Evolutionary conservation across 805 yeast genomes (phyloP), one percentile per base, ranked within the genome.

Genomic region (Isabelozyma gotoi): DNA sequence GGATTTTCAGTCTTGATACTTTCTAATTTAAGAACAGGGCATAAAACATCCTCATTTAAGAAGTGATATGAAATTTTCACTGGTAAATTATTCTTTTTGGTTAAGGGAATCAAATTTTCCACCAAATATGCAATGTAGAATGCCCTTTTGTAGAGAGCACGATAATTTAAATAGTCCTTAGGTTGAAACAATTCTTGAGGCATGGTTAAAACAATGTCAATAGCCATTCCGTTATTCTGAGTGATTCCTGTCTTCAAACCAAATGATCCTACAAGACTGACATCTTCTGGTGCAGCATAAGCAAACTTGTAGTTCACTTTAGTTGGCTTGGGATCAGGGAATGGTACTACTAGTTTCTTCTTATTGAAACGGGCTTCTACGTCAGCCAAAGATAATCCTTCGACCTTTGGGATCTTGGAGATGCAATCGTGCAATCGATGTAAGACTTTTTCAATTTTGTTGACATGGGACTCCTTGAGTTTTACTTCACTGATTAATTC

Each of bases 111-210:
- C 49, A 91, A 68, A 42, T 81, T 74, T 38, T 83, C 82, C 1
- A 95, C 85, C 45, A 94, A 57, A 57, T 81, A 85, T 1, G 96
- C 92, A 43, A 90, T 53, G 57, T 90, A 94, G 52, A 88, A 92
- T 7, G 97, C 82, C 52, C 96, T 78, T 65, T 94, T 94, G 68
- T 92, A 90, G 44, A 89, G 69, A 33, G 94, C 92, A 59, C 98
- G 76, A 68, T 87, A 89, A 67, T 94, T 94, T 55, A 92, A 71
- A 57, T 84, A 88, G 63, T 94, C 99, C 67, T 94, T 94, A 40
- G 84, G 82, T 56, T 85, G 90, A 58, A 94, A 85, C 38, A 86
- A 60, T 19, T 68, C 65, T 40, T 69, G 65, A 5, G 97, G 96
- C 91, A 94, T 92, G 3, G 88, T 82, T 33, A 92, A 72, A 24